phyloP scores from a whole-genome alignment of 129 eudicot genomes.

The Gnaphalium uliginosum region DNA sequence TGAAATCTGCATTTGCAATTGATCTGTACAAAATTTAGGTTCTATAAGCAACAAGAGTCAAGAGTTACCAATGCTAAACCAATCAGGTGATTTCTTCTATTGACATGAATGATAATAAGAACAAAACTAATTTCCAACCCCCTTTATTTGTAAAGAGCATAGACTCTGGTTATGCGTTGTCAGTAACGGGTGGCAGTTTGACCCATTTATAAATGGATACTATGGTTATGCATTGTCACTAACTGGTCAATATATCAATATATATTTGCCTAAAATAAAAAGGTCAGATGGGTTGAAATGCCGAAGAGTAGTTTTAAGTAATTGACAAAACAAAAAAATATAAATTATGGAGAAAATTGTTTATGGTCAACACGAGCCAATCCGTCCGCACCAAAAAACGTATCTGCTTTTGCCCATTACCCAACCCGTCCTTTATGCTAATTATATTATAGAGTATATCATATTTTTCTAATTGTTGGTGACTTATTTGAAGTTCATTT shows the following conservation, averaged over 20 bases:
- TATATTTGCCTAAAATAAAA: background rate
- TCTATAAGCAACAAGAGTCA: slow-evolving; percentile 27
- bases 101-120: background rate
- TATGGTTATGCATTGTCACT: background rate
- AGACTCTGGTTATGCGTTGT: too few relatives aligned
- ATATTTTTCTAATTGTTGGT: slow-evolving; percentile 1
- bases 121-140: background rate
- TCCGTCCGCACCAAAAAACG: background rate
- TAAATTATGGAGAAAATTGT: background rate
- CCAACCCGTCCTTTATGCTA: background rate
- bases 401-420: background rate
- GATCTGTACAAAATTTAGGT: slow-evolving; percentile 31
- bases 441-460: background rate
- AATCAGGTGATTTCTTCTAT: background rate
- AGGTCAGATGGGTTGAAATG: background rate
- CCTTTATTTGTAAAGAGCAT: background rate
- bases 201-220: background rate
- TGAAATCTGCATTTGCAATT: slow-evolving; percentile 40
- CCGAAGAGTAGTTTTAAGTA: background rate
- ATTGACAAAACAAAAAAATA: background rate
- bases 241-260: slow-evolving; percentile 1
- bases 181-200: background rate
- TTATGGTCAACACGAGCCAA: background rate
- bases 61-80: background rate
- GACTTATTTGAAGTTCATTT: background rate